These are phyloP conservation scores for Pleurotus cornucopiae DNA, from an alignment of 768 basidiomycete species.

Conservation along the genomic window DNA sequence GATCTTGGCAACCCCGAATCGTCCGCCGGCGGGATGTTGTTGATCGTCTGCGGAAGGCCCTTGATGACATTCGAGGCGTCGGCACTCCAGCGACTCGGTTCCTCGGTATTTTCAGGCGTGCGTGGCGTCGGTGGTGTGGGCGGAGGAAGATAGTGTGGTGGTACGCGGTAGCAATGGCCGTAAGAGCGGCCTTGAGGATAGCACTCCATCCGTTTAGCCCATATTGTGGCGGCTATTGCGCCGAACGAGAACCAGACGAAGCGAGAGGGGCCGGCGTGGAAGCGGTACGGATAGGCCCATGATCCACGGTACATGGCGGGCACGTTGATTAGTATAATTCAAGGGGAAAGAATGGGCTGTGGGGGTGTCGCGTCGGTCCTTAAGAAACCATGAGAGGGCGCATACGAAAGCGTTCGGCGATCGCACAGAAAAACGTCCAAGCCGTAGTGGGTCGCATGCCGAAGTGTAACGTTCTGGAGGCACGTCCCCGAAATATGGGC, in stretches of 20 bases:
- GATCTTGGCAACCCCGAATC: slow-evolving; percentile 6
- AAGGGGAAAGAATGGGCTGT: background rate
- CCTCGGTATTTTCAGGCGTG: background rate
- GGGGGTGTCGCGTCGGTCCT: background rate
- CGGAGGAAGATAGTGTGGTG: slow-evolving; percentile 3
- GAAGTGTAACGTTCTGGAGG: background rate
- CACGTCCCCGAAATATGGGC: too few species aligned
- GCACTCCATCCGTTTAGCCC: slow-evolving; percentile 36
- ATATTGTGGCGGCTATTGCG: slow-evolving; percentile 38
- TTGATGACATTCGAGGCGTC: slow-evolving; percentile 5
- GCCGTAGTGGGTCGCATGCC: background rate
- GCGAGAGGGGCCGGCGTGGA: slow-evolving; percentile 43
- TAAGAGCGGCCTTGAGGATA: slow-evolving; percentile 15
- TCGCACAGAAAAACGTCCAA: background rate
- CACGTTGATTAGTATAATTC: background rate
- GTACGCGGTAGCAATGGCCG: slow-evolving; percentile 11
- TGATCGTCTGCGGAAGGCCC: slow-evolving; percentile 24
- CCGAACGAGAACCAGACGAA: slow-evolving; percentile 69
- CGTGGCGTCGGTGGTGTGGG: background rate
- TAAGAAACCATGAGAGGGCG: slow-evolving; percentile 1
- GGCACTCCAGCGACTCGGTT: background rate
- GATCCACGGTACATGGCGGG: background rate
- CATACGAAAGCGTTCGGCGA: slow-evolving; percentile 4
- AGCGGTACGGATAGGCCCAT: slow-evolving; percentile 3
- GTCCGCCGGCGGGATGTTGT: slow-evolving; percentile 19